Conservation (phyloP, 164 flowering plant genomes). For the Stephania japonica region DNA sequence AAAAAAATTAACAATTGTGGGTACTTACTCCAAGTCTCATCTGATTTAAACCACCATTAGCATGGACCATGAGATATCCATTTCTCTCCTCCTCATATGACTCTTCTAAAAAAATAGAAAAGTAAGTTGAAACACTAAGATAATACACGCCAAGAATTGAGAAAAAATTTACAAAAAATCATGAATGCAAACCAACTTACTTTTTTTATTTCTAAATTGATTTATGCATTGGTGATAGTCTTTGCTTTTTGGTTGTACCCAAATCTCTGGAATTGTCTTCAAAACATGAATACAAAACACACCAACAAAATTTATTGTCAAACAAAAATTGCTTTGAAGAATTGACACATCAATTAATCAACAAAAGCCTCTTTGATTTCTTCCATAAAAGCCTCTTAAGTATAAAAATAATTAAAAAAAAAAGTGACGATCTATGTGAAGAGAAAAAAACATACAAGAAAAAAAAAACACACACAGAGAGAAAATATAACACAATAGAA, state of each 20-base stretch:
- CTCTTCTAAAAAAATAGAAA: slow-evolving; percentile 23
- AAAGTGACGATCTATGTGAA: too few species aligned
- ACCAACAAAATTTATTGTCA: neutral
- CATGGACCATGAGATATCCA: slow-evolving; percentile 75
- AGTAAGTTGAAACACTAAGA: neutral
- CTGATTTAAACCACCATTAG: slow-evolving; percentile 96
- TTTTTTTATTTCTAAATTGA: slow-evolving; percentile 27
- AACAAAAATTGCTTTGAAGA: too few species aligned
- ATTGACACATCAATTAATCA: too few species aligned
- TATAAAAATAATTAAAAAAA: too few species aligned
- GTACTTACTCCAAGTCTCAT: slow-evolving; percentile 88
- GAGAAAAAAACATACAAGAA: too few species aligned
- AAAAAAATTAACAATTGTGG: neutral
- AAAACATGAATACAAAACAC: neutral
- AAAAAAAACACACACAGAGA: too few species aligned
- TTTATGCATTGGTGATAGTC: slow-evolving; percentile 45
- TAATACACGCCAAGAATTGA: too few species aligned
- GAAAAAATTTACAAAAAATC: neutral
- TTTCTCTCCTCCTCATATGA: slow-evolving; percentile 27
- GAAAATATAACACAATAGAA: too few species aligned
- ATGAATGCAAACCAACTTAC: slow-evolving; percentile 29
- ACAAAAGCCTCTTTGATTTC: too few species aligned
- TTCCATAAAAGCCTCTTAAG: too few species aligned
- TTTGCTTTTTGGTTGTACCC: slow-evolving; percentile 72
- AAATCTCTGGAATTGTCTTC: slow-evolving; percentile 64